Evolutionary conservation across 2,329 filamentous ascomycete genomes (phyloP).

Genomic region (Pezicula carpinea): DNA sequence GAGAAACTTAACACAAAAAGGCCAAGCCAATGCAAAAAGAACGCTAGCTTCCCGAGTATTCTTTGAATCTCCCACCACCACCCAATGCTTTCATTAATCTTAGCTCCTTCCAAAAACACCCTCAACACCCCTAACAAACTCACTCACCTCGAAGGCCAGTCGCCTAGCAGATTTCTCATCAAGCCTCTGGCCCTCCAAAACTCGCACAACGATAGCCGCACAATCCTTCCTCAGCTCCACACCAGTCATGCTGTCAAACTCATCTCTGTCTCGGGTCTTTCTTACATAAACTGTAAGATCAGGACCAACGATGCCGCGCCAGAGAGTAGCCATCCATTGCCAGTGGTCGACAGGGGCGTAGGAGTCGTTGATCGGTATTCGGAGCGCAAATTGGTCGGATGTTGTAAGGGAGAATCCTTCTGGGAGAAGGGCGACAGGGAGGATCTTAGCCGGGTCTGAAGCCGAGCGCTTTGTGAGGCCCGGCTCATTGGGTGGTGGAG

Average conservation of each 20-base stretch:
- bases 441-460: slow-evolving; percentile 18
- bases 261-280: slow-evolving; percentile 22
- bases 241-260: slow-evolving; percentile 35
- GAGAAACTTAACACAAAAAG: neutral
- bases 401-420: slow-evolving; percentile 76
- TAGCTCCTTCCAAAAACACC: slow-evolving; percentile 10
- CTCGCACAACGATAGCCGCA: slow-evolving; percentile 48
- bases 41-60: neutral
- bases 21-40: neutral
- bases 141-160: slow-evolving; percentile 81
- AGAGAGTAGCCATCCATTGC: slow-evolving; percentile 95
- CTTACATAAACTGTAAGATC: slow-evolving; percentile 72
- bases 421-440: slow-evolving; percentile 72
- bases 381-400: slow-evolving; percentile 69
- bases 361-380: slow-evolving; percentile 68
- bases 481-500: neutral
- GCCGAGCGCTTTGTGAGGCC: neutral
- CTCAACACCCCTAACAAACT: slow-evolving; percentile 55
- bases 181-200: slow-evolving; percentile 38
- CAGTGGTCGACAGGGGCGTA: slow-evolving; percentile 88
- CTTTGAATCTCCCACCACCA: neutral
- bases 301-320: slow-evolving; percentile 79
- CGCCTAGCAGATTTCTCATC: slow-evolving; percentile 69
- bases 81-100: neutral
- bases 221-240: slow-evolving; percentile 53